Evolutionary conservation across 2,329 filamentous ascomycete species (phyloP).

Genomic region (Microcyclospora pomicola): DNA sequence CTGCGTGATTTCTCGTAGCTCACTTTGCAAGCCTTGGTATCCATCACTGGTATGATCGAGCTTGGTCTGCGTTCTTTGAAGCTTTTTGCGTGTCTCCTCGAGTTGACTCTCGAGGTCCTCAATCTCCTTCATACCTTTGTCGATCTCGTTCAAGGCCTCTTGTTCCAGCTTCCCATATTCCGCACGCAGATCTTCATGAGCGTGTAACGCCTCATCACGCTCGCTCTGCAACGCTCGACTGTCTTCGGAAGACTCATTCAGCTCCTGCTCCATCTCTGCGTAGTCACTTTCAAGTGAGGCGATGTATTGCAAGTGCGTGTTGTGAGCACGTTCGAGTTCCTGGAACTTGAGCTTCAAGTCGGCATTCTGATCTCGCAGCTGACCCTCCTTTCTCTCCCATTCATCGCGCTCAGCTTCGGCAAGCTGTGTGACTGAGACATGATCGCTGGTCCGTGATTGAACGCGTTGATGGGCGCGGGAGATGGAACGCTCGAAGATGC

Average conservation of each 20-base stretch:
- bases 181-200: slow-evolving; percentile 51
- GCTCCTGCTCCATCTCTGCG: slow-evolving; percentile 63
- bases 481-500: slow-evolving; percentile 84
- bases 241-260: slow-evolving; percentile 67
- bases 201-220: slow-evolving; percentile 69
- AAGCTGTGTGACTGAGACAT: slow-evolving; percentile 48
- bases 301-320: slow-evolving; percentile 66
- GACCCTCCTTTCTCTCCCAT: slow-evolving; percentile 68
- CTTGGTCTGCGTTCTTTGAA: slow-evolving; percentile 49
- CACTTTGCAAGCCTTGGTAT: slow-evolving; percentile 78
- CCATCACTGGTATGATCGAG: slow-evolving; percentile 69
- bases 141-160: slow-evolving; percentile 46
- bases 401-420: slow-evolving; percentile 74
- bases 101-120: slow-evolving; percentile 24
- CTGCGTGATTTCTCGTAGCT: slow-evolving; percentile 86
- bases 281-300: slow-evolving; percentile 55
- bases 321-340: slow-evolving; percentile 69
- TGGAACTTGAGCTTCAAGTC: slow-evolving; percentile 80
- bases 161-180: slow-evolving; percentile 39
- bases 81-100: slow-evolving; percentile 36
- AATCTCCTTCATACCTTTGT: slow-evolving; percentile 31
- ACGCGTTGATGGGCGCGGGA: slow-evolving; percentile 63
- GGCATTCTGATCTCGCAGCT: slow-evolving; percentile 74
- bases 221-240: slow-evolving; percentile 66
- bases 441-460: slow-evolving; percentile 58